A percentile compares a stretch with the other conserved stretches of the same genome.
Conservation (phyloP, 495 filamentous ascomycete genomes). For the Penicillium parvum region DNA sequence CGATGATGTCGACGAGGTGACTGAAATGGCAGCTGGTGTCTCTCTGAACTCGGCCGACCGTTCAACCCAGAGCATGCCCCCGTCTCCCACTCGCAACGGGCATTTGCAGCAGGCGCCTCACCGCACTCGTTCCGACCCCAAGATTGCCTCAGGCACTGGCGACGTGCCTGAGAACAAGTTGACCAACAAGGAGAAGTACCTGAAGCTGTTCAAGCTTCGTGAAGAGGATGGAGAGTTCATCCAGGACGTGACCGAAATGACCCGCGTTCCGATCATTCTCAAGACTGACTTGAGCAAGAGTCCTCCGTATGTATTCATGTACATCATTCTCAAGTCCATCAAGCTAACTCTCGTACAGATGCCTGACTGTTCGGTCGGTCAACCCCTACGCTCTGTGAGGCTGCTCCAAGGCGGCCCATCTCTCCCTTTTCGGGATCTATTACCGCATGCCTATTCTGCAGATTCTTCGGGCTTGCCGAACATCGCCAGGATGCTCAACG, state of each 20-base stretch:
- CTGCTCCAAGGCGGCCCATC: slow-evolving; percentile 4
- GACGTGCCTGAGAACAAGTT: slow-evolving; percentile 70
- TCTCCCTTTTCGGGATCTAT: slow-evolving; percentile 26
- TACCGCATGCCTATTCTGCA: slow-evolving; percentile 29
- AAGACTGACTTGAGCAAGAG: slow-evolving; percentile 99
- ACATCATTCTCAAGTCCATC: background rate
- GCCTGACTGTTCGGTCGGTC: slow-evolving; percentile 93
- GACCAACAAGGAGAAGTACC: slow-evolving; percentile 93
- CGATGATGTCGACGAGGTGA: slow-evolving; percentile 83
- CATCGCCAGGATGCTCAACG: slow-evolving; percentile 6
- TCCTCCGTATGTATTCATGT: slow-evolving; percentile 73
- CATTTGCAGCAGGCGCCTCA: slow-evolving; percentile 69
- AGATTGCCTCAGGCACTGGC: slow-evolving; percentile 69
- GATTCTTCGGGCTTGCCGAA: slow-evolving; percentile 16
- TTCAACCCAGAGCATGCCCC: slow-evolving; percentile 92
- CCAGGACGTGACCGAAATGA: slow-evolving; percentile 97
- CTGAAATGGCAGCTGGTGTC: slow-evolving; percentile 79
- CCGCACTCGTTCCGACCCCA: slow-evolving; percentile 86
- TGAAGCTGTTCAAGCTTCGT: slow-evolving; percentile 80
- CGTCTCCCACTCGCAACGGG: slow-evolving; percentile 78
- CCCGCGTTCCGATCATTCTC: slow-evolving; percentile 87
- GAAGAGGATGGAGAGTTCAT: slow-evolving; percentile 95
- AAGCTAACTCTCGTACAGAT: slow-evolving; percentile 48
- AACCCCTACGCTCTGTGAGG: slow-evolving; percentile 88
- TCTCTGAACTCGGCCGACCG: slow-evolving; percentile 72